Conservation (phyloP, 2,329 filamentous ascomycete genomes). For the Ascosphaera apis region DNA sequence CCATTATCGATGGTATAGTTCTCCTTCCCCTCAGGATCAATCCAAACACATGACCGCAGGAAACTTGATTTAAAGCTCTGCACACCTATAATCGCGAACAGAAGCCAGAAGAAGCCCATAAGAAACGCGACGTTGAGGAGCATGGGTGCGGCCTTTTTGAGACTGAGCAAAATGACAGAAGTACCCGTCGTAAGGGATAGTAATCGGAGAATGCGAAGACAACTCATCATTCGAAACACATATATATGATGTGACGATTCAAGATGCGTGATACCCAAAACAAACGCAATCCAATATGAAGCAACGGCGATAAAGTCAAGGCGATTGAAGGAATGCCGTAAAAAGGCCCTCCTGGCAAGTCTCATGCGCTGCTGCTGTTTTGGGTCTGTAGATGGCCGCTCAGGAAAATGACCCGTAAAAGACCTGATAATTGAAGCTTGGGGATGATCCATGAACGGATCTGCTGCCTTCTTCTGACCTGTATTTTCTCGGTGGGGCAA, state of each 20-base stretch:
- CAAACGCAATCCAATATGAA: constrained; percentile 85
- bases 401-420: constrained; percentile 48
- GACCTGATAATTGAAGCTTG: constrained; percentile 43
- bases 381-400: constrained; percentile 34
- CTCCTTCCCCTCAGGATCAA: constrained; percentile 31
- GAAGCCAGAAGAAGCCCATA: constrained; percentile 89
- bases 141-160: constrained; percentile 84
- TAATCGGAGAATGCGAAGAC: constrained; percentile 76
- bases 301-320: constrained; percentile 84
- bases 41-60: constrained; percentile 55
- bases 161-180: constrained; percentile 73
- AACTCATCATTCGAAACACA: constrained; percentile 91
- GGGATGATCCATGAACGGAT: constrained; percentile 11
- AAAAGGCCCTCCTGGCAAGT: constrained; percentile 71
- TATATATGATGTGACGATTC: constrained; percentile 53
- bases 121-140: constrained; percentile 84
- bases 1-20: constrained; percentile 26
- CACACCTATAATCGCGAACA: constrained; percentile 90
- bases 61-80: constrained; percentile 85
- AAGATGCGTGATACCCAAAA: constrained; percentile 43
- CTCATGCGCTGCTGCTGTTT: constrained; percentile 62
- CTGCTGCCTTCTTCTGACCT: constrained; percentile 27
- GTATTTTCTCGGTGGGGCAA: constrained; percentile 56
- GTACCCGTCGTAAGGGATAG: constrained; percentile 83
- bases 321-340: constrained; percentile 87